Percentiles rank a stretch among this genome's conserved stretches.
Conservation (phyloP, 1,284 basidiomycete species). For the Ustilago tritici region DNA sequence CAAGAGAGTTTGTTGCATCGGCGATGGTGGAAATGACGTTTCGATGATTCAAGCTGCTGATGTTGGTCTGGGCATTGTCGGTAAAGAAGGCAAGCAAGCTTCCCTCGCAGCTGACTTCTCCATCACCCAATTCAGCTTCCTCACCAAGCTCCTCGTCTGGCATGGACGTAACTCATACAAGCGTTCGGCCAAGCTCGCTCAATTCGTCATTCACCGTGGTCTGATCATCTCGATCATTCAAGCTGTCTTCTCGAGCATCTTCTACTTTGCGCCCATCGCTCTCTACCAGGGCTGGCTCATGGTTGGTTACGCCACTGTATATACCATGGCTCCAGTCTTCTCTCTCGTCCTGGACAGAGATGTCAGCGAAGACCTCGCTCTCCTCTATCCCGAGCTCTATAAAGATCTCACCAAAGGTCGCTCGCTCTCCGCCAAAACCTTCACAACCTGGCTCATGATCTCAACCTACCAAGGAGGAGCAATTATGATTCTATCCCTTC, state of each 20-base stretch:
- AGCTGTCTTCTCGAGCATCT: constrained; percentile 91
- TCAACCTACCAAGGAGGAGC: constrained; percentile 97
- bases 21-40: constrained; percentile 93
- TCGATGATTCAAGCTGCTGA: constrained; percentile 96
- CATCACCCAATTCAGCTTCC: constrained; percentile 92
- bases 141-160: constrained; percentile 96
- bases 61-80: constrained; percentile 95
- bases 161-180: constrained; percentile 98
- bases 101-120: constrained; percentile 98
- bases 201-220: constrained; percentile 95
- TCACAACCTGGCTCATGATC: constrained; percentile 98
- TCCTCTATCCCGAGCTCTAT: constrained; percentile 97
- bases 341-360: constrained; percentile 95
- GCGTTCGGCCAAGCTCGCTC: constrained; percentile 94
- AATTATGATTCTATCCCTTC: constrained; percentile 97
- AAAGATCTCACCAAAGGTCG: constrained; percentile 82
- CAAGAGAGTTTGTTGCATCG: constrained; percentile 97
- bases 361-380: constrained; percentile 92
- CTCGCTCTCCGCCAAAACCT: constrained; percentile 92
- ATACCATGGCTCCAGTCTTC: constrained; percentile 99
- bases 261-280: constrained; percentile 98
- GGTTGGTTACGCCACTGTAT: constrained; percentile 96
- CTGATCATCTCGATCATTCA: constrained; percentile 95
- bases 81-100: constrained; percentile 98
- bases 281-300: constrained; percentile 98